Base-by-base conservation (phyloP, 108 stramenopile species). In the Cylindrotheca fusiformis region DNA sequence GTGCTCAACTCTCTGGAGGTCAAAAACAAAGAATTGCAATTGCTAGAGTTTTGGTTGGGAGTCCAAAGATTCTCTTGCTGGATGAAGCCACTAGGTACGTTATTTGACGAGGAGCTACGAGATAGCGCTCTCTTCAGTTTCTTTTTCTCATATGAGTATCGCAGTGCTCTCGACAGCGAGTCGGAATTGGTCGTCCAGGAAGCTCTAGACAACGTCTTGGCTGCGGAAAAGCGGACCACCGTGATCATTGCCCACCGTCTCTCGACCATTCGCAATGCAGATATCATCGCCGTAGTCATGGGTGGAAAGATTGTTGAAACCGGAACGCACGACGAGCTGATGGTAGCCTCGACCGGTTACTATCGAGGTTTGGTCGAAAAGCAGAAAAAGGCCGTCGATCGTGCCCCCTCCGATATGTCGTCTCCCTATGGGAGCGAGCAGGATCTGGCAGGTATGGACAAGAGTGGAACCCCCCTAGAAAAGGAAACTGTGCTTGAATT, bases 241-340 rank as follows among this genome's bases (percentile, higher is more conserved):
- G 48, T 95, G 57, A 69, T 96, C 17, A 86, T 96, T 52, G 95
- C 97, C 6, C 97, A 98, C 67, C 77, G 97, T 8, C 66, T 96
- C 21, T 83, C 90, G 27, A 96, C 95, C 25, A 78, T 96, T 61
- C 68, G 76, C 20, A 63, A 79, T 67, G 95, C 96, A 1, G 92
- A 96, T 56, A 72, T 86, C 61, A 98, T 98, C 73, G 71, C 79
- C 31, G 90, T 98, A 24, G 64, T 96, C 26, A 58, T 78, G 29
- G 58, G 82, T 10, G 95, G 95, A 3, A 58, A 52, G 49, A 66
- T 97, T n/a, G 85, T 83, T 4, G 96, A 97, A 69, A 74, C 74
- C 23, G 97, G 97, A 8, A 90, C 88, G 0, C 95, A 98, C 69
- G 87, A 87, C 2, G 79, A 91, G 62, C 82, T 95, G 17, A 20